Conservation (phyloP, 495 filamentous ascomycete genomes). For the Lophiostoma macrostomum region DNA sequence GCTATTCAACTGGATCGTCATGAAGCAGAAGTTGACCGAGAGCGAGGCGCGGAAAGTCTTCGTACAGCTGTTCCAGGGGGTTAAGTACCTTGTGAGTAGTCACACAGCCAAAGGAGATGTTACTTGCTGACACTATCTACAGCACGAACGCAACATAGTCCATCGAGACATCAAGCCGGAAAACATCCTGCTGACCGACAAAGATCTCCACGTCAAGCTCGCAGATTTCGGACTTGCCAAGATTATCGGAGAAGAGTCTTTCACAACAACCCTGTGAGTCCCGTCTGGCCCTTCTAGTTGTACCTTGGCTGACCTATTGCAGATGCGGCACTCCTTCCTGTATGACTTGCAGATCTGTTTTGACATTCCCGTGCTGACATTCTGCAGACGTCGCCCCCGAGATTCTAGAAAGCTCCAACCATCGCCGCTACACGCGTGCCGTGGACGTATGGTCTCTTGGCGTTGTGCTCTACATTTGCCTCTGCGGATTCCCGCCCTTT, state of each 20-base stretch:
- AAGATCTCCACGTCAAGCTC: constrained; percentile 80
- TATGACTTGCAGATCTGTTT: constrained; percentile 42
- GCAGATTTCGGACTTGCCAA: constrained; percentile 98
- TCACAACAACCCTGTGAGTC: constrained; percentile 84
- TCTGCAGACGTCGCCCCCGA: constrained; percentile 80
- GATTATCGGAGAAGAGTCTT: constrained; percentile 97
- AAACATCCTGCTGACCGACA: constrained; percentile 88
- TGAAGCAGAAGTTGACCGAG: constrained; percentile 83
- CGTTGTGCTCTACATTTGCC: constrained; percentile 97
- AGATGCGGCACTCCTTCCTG: constrained; percentile 91
- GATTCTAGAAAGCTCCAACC: constrained; percentile 73
- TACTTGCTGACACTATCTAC: constrained; percentile 30
- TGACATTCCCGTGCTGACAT: constrained; percentile 5
- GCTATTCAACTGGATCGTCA: constrained; percentile 89
- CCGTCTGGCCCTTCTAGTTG: neutral
- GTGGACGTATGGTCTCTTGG: constrained; percentile 97
- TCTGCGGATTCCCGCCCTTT: constrained; percentile 97
- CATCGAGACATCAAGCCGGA: constrained; percentile 99
- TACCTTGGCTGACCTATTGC: constrained; percentile 16
- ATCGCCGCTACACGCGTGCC: constrained; percentile 87
- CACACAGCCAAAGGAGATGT: neutral
- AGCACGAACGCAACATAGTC: constrained; percentile 97
- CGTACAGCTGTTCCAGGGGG: constrained; percentile 83
- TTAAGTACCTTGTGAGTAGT: constrained; percentile 88
- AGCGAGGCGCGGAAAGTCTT: constrained; percentile 82